phyloP scores from a whole-genome alignment of 1,284 basidiomycete species.

The Cryptococcus sp. region DNA sequence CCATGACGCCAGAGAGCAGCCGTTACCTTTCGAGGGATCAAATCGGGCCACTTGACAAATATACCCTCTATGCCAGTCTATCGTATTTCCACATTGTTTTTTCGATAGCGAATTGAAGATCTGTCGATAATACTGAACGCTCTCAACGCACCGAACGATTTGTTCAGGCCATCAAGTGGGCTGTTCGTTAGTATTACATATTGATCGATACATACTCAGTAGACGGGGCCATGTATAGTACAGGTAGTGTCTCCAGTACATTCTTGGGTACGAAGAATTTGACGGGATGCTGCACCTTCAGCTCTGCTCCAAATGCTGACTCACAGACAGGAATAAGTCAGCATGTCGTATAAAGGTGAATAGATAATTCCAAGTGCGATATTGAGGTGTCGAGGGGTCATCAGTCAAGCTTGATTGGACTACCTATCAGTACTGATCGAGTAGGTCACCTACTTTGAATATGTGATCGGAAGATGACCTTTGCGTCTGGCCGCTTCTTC shows the following conservation, averaged over 20 bases:
- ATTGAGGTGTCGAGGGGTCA: constrained; percentile 60
- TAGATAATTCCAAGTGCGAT: constrained; percentile 82
- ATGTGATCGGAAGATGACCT: constrained; percentile 83
- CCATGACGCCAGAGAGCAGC: not conserved
- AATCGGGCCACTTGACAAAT: constrained; percentile 80
- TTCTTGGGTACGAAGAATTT: constrained; percentile 80
- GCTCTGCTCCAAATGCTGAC: constrained; percentile 18
- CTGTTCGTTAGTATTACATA: constrained; percentile 43
- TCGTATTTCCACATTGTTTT: constrained; percentile 51
- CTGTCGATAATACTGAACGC: constrained; percentile 35
- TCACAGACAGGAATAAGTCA: constrained; percentile 73
- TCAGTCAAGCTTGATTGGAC: constrained; percentile 41
- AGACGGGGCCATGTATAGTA: constrained; percentile 45
- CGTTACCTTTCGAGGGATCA: constrained; percentile 65
- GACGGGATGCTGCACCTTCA: constrained; percentile 63
- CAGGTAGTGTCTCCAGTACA: constrained; percentile 55
- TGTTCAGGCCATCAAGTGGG: constrained; percentile 79
- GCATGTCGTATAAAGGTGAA: constrained; percentile 81
- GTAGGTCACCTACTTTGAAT: constrained; percentile 65
- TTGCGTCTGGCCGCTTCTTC: constrained; percentile 69
- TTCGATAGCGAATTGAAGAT: constrained; percentile 34
- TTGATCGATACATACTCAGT: constrained; percentile 32
- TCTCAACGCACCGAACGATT: constrained; percentile 47
- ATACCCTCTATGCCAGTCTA: constrained; percentile 71
- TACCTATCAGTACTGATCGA: not conserved